Conservation (phyloP, 176 grass and related monocot species). For the Carex myosuroides region DNA sequence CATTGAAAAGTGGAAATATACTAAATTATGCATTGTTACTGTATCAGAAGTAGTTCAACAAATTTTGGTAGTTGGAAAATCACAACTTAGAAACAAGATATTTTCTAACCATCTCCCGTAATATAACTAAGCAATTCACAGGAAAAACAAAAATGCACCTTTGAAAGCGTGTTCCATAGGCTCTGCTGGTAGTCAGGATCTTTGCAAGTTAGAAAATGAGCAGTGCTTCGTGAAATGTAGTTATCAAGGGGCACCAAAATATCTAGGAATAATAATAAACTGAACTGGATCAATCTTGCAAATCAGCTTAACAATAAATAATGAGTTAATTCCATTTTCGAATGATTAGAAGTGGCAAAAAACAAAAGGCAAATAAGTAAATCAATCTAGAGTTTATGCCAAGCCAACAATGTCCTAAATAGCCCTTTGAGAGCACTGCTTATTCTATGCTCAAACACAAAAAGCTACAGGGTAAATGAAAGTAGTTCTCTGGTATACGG, state of each 20-base stretch:
- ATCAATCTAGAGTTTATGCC: not conserved
- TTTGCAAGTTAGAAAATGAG: conserved; percentile 74
- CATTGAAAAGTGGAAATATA: not conserved
- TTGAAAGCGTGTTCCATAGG: conserved; percentile 66
- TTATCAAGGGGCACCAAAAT: conserved; percentile 91
- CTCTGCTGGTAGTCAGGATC: conserved; percentile 85
- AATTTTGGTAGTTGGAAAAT: not conserved
- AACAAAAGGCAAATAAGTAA: not conserved
- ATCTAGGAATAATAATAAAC: conserved; percentile 33
- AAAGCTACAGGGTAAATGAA: not conserved
- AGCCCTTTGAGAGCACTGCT: not conserved
- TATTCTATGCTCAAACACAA: not conserved
- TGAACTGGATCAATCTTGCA: not conserved
- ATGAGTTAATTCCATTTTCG: not conserved
- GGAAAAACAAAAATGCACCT: conserved; percentile 36
- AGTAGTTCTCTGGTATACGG: not conserved
- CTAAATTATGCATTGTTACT: not conserved
- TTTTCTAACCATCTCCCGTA: not conserved
- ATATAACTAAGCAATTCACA: not conserved
- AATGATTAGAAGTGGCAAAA: not conserved
- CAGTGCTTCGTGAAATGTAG: conserved; percentile 69
- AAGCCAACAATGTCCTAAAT: not conserved
- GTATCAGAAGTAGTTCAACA: not conserved
- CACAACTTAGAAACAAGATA: not conserved
- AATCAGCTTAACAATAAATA: not conserved